These are phyloP conservation scores for Spergularia azorica DNA, from an alignment of 179 eudicot species.

Conservation along the genomic window DNA sequence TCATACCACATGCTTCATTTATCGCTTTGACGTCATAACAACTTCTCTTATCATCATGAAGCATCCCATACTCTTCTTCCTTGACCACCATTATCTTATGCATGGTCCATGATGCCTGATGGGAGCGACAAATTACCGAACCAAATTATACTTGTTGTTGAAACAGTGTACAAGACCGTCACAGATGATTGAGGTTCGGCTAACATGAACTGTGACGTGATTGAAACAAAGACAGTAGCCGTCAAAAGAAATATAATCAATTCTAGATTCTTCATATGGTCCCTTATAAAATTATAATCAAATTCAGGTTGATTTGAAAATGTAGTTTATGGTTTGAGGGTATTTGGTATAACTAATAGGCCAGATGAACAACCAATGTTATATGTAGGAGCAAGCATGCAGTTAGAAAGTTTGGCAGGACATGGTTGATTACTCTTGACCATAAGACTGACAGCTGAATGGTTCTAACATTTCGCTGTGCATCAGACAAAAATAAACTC, in stretches of 20 bases:
- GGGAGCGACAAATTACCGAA: too few relatives aligned
- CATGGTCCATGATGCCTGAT: too few relatives aligned
- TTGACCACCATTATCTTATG: too few relatives aligned
- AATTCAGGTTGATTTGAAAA: constrained; percentile 2
- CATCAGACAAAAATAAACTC: constrained; percentile 4
- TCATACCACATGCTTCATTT: constrained; percentile 16
- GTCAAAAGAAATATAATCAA: too few relatives aligned
- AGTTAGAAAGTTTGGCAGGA: background rate
- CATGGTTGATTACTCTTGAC: background rate
- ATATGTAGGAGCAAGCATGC: background rate
- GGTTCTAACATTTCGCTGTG: constrained; percentile 12
- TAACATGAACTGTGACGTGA: too few relatives aligned
- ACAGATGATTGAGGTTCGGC: background rate
- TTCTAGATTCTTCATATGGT: too few relatives aligned
- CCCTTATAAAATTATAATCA: background rate
- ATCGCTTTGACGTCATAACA: background rate
- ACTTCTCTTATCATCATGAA: background rate
- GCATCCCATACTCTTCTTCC: background rate
- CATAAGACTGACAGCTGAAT: constrained; percentile 15
- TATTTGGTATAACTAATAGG: background rate
- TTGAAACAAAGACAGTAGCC: too few relatives aligned
- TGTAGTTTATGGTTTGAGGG: background rate
- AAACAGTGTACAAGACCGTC: background rate
- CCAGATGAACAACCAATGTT: background rate
- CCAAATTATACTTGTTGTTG: too few relatives aligned